Evolutionary conservation across 1,284 basidiomycete species (phyloP), one percentile per base, ranked within the genome.

Genomic region (Microstroma glucosiphilum): DNA sequence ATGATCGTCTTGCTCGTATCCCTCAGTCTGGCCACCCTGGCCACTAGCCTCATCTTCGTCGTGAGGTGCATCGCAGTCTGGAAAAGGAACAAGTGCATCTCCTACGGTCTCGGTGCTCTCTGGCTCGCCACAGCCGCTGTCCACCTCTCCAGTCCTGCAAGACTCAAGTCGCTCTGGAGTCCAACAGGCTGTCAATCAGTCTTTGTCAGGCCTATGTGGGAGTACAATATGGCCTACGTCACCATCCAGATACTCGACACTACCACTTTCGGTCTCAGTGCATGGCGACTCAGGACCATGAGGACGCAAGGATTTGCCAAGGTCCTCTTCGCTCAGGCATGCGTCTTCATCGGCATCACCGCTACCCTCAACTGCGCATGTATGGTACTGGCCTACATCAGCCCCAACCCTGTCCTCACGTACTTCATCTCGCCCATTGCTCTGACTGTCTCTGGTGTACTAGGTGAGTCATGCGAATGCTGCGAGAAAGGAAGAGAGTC

Each of bases 11-110:
- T 54, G n/a, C 25, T 54, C 21, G 25, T 54, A 6, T 26, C 21
- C 6, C 26, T 54, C 51, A 54, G 51, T 25, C 25, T 54, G 51
- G 19, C 51, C 6, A 54, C 51, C 6, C 13, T 54, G 2, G 26
- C 51, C 51, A 54, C 51, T 13, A 54, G 51, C 51, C 51, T 54
- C 51, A 54, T 54, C 21, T 54, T 54, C 25, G 51, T 54, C 21
- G 21, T 54, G 13, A 19, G 51, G 13, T 54, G 51, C 51, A 54
- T 54, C 21, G 51, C 51, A 15, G 51, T 54, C 13, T 54, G 51
- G 51, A 26, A 54, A 13, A 54, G 26, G 51, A 54, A 54, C 26
- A 25, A 25, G 46, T 48, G 11, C 23, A 23, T 48, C n/a, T 48
- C 17, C 11, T 23, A 48, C 25, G 51, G 21, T 13, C 17, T 23